These are phyloP conservation scores for Fomitopsis pulvina DNA, from an alignment of 768 basidiomycete genomes.

Conservation along the genomic window DNA sequence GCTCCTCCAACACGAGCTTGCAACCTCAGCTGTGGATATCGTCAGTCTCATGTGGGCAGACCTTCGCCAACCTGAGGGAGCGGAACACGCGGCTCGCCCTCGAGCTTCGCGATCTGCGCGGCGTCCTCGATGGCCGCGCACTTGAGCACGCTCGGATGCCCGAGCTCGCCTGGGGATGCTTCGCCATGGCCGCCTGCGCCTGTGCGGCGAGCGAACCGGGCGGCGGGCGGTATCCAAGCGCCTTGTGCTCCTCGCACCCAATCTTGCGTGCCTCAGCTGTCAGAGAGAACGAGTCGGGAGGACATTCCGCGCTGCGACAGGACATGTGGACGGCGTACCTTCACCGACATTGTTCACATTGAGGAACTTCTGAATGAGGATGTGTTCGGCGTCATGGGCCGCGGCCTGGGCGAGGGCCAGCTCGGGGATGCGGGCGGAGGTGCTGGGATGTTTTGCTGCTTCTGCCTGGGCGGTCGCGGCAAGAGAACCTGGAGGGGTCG, in stretches of 20 bases:
- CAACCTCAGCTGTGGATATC: too few relatives aligned
- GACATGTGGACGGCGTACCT: conserved; percentile 4
- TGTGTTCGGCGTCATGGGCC: conserved; percentile 14
- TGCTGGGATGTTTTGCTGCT: too few relatives aligned
- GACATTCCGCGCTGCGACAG: background rate
- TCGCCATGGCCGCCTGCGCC: conserved; percentile 28
- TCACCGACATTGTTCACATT: conserved; percentile 15
- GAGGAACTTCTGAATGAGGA: conserved; percentile 1
- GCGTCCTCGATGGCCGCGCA: conserved; percentile 15
- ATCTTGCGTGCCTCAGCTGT: conserved; percentile 26
- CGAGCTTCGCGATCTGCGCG: too few relatives aligned
- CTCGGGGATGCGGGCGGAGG: too few relatives aligned
- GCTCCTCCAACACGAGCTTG: too few relatives aligned
- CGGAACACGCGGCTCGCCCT: too few relatives aligned
- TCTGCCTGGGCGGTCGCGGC: conserved; percentile 21
- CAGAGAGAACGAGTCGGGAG: background rate
- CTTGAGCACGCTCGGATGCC: conserved; percentile 6
- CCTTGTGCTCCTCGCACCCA: conserved; percentile 30
- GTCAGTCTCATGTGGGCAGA: too few relatives aligned
- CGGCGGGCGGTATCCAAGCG: conserved; percentile 30
- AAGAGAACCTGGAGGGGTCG: conserved; percentile 22
- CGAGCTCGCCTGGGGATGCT: conserved; percentile 19
- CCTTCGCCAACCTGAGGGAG: too few relatives aligned
- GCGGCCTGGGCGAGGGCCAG: too few relatives aligned
- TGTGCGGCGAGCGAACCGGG: conserved; percentile 28